Evolutionary conservation across 306 rosid genomes (phyloP).

Genomic region (Castanospermum australe): DNA sequence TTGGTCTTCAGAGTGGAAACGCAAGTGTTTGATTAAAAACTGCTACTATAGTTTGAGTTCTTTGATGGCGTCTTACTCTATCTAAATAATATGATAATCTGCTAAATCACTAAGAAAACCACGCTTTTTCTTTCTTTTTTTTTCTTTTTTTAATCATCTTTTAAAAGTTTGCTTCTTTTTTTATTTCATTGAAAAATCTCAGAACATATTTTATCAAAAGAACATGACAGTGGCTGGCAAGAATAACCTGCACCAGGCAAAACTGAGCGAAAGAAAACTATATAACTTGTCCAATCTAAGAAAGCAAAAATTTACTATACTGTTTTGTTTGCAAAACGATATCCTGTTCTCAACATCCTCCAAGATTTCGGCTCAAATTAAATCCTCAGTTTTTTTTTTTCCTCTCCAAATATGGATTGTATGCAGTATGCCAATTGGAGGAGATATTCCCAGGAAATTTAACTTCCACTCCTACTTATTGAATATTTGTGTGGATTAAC

Average conservation of each 20-base stretch:
- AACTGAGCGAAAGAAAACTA: background rate
- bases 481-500: too few species aligned
- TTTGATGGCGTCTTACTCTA: background rate
- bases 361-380: background rate
- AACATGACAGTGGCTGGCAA: background rate
- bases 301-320: background rate
- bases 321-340: background rate
- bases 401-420: background rate
- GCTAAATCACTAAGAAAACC: background rate
- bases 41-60: background rate
- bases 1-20: conserved; percentile 25
- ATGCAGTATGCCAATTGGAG: too few species aligned
- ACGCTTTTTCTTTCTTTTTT: background rate
- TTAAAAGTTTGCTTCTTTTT: background rate
- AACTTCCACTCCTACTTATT: too few species aligned
- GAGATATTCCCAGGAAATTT: too few species aligned
- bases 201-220: background rate
- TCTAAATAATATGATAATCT: background rate
- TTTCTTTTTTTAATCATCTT: background rate
- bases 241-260: background rate
- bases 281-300: background rate
- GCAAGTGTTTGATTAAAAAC: background rate
- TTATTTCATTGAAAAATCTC: background rate
- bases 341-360: background rate
- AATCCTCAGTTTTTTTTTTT: background rate